Conservation (phyloP, 768 basidiomycete species). For the Hortiboletus campestris region DNA sequence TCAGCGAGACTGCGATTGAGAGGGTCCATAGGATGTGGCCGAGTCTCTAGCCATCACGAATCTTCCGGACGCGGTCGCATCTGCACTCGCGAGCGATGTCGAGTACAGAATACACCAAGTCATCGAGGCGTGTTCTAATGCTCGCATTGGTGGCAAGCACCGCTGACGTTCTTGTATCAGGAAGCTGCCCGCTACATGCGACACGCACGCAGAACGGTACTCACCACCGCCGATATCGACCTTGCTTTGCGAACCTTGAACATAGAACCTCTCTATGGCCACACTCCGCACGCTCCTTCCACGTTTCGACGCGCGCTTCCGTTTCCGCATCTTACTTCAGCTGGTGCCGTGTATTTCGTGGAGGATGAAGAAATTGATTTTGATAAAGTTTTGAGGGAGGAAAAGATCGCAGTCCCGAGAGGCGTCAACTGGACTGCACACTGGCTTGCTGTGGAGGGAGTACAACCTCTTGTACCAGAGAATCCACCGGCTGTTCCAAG, state of each 20-base stretch:
- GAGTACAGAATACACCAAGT: conserved; percentile 96
- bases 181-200: conserved; percentile 98
- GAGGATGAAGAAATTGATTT: conserved; percentile 99
- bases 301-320: conserved; percentile 46
- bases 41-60: conserved; percentile 78
- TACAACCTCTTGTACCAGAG: conserved; percentile 94
- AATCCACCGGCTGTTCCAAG: conserved; percentile 84
- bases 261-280: conserved; percentile 91
- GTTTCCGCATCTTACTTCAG: conserved; percentile 41
- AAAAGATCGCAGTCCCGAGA: conserved; percentile 78
- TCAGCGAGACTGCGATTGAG: conserved; percentile 8
- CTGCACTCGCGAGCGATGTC: conserved; percentile 89
- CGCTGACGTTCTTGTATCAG: conserved; percentile 24
- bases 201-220: conserved; percentile 85
- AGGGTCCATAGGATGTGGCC: conserved; percentile 72
- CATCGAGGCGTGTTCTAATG: conserved; percentile 61
- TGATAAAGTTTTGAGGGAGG: conserved; percentile 82
- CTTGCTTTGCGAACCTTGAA: conserved; percentile 91
- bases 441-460: conserved; percentile 97
- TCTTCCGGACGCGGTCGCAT: conserved; percentile 76
- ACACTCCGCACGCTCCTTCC: conserved; percentile 32
- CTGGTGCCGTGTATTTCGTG: conserved; percentile 84
- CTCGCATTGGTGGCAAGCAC: background rate
- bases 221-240: conserved; percentile 90
- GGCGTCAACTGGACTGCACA: conserved; percentile 90